A percentile compares a stretch with the other conserved stretches of the same genome.
Conservation (phyloP, 805 yeast species). For the Nakazawaea wickerhamii region DNA sequence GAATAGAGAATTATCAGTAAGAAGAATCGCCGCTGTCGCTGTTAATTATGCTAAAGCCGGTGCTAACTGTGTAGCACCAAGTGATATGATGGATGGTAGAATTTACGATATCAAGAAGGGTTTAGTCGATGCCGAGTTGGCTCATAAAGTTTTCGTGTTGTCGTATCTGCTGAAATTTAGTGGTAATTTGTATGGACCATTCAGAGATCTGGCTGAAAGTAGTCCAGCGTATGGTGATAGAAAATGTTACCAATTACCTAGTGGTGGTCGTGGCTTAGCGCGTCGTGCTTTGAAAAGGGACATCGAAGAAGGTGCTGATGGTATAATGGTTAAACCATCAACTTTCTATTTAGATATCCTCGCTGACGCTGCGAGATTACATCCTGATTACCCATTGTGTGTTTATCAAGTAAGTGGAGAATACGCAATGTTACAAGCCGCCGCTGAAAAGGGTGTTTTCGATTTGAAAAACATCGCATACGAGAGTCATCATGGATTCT, state of each 20-base stretch:
- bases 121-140: conserved; percentile 71
- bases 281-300: conserved; percentile 87
- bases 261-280: conserved; percentile 90
- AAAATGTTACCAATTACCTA: conserved; percentile 87
- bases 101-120: conserved; percentile 83
- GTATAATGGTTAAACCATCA: conserved; percentile 91
- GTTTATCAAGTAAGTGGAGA: conserved; percentile 98
- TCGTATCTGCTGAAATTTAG: conserved; percentile 92
- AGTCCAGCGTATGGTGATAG: conserved; percentile 89
- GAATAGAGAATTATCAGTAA: conserved; percentile 67
- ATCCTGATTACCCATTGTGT: conserved; percentile 82
- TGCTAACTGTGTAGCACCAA: conserved; percentile 92
- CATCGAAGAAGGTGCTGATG: conserved; percentile 90
- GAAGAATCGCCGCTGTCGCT: conserved; percentile 89
- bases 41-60: conserved; percentile 95
- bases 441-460: conserved; percentile 90
- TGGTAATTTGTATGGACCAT: conserved; percentile 92
- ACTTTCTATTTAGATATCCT: conserved; percentile 91
- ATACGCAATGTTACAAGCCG: conserved; percentile 96
- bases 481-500: conserved; percentile 85
- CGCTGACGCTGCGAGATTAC: conserved; percentile 78
- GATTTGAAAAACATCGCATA: conserved; percentile 77
- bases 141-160: conserved; percentile 85
- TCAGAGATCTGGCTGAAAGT: conserved; percentile 95
- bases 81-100: conserved; percentile 97